These are phyloP conservation scores for Xylariaceae sp. DNA, from an alignment of 2,329 filamentous ascomycete genomes.

Conservation along the genomic window DNA sequence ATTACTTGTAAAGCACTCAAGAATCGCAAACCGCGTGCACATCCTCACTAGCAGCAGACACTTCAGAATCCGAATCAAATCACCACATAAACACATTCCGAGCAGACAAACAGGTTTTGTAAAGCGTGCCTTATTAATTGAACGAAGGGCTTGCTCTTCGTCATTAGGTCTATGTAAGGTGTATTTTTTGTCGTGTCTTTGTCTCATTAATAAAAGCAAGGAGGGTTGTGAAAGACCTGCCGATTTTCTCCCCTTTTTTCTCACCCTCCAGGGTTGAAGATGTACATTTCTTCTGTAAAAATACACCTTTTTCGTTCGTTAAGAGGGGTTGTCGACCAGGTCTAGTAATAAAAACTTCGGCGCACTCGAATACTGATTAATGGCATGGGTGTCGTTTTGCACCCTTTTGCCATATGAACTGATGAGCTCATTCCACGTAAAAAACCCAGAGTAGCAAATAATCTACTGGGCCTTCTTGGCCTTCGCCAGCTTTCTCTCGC, in stretches of 20 bases:
- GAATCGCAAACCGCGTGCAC: neutral
- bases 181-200: slow-evolving; percentile 7
- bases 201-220: slow-evolving; percentile 15
- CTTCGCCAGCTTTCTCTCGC: slow-evolving; percentile 67
- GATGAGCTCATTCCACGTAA: neutral
- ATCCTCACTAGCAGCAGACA: neutral
- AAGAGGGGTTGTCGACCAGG: neutral
- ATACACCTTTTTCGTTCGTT: slow-evolving; percentile 2
- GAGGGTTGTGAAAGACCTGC: slow-evolving; percentile 17
- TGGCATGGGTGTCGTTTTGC: neutral
- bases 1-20: too few relatives aligned
- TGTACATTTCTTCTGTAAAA: slow-evolving; percentile 1
- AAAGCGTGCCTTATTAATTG: slow-evolving; percentile 6
- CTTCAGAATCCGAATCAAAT: neutral
- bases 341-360: neutral
- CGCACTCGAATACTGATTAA: slow-evolving; percentile 2
- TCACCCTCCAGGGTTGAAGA: too few relatives aligned
- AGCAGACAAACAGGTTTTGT: neutral
- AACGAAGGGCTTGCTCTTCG: slow-evolving; percentile 11
- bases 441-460: neutral
- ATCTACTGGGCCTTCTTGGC: slow-evolving; percentile 63
- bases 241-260: too few relatives aligned
- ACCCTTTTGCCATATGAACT: slow-evolving; percentile 1
- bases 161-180: slow-evolving; percentile 13
- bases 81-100: neutral